Conservation (phyloP, 108 stramenopile species). For the Schizochytrium sp. region DNA sequence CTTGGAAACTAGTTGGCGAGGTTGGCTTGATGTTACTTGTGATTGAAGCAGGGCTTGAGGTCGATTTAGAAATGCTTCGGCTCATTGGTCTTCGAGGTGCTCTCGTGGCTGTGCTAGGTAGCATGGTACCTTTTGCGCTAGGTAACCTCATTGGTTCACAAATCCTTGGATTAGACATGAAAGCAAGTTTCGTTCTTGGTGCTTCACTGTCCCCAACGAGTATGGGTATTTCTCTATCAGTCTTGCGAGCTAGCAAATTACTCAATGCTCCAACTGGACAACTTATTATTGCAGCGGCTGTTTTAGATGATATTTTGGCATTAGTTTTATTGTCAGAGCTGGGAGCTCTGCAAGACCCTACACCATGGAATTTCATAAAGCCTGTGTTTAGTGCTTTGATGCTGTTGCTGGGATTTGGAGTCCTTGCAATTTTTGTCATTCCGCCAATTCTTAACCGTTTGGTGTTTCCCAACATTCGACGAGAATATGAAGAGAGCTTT, state of each 20-base stretch:
- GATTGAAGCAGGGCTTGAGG: constrained; percentile 30
- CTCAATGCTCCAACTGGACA: constrained; percentile 40
- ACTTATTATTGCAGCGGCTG: constrained; percentile 46
- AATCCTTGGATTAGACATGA: not conserved
- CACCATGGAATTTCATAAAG: not conserved
- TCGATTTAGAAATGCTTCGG: constrained; percentile 20
- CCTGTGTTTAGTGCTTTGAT: constrained; percentile 5
- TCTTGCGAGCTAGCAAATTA: not conserved
- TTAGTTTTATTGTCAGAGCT: constrained; percentile 25
- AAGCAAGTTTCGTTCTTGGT: constrained; percentile 42
- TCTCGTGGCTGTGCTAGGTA: constrained; percentile 14
- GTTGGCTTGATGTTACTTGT: constrained; percentile 23
- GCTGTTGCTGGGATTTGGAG: constrained; percentile 16
- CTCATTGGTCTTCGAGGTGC: constrained; percentile 9
- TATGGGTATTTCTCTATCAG: constrained; percentile 9
- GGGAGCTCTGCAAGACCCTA: not conserved
- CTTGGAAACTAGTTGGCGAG: constrained; percentile 52
- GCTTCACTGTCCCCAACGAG: constrained; percentile 30
- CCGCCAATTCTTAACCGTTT: not conserved
- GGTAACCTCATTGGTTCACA: not conserved
- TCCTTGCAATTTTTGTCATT: constrained; percentile 7
- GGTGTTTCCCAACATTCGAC: not conserved
- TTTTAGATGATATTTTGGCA: constrained; percentile 45
- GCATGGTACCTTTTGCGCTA: constrained; percentile 16
- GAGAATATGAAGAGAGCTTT: not conserved